Percentiles rank a stretch among this genome's conserved stretches.
These are phyloP conservation scores for Moricandia arvensis DNA, from an alignment of 345 rosid genomes.

Conservation along the genomic window DNA sequence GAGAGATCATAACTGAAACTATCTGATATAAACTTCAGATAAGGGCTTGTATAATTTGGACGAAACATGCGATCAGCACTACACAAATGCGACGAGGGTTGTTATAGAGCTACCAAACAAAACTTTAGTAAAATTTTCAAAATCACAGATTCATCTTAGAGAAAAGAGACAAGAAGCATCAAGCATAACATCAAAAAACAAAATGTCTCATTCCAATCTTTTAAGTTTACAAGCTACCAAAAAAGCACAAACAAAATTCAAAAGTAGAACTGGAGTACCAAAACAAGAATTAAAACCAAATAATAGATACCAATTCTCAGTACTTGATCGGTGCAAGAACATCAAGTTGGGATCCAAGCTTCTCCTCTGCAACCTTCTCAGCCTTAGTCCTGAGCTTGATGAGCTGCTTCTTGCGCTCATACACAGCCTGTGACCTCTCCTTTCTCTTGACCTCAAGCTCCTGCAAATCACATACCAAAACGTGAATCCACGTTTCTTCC, in stretches of 20 bases:
- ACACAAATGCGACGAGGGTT: too few species aligned
- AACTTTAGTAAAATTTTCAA: too few species aligned
- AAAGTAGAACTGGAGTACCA: neutral
- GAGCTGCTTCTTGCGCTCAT: neutral
- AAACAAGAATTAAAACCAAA: neutral
- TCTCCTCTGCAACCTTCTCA: neutral
- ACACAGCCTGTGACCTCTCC: slow-evolving; percentile 18
- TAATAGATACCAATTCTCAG: neutral
- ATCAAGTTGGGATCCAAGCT: neutral
- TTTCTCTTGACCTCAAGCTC: slow-evolving; percentile 81
- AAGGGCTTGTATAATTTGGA: too few species aligned
- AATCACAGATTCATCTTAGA: too few species aligned
- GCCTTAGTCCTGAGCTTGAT: neutral
- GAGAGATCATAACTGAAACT: too few species aligned
- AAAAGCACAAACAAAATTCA: neutral
- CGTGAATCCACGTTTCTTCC: neutral
- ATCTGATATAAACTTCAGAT: too few species aligned
- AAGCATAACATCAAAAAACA: neutral
- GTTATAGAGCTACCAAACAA: too few species aligned
- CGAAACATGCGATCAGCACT: too few species aligned
- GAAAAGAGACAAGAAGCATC: neutral
- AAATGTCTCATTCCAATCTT: neutral
- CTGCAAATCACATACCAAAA: slow-evolving; percentile 28
- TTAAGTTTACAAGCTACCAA: neutral
- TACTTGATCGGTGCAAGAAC: neutral